phyloP scores from a whole-genome alignment of 805 yeast genomes.

The Lipomyces kockii region DNA sequence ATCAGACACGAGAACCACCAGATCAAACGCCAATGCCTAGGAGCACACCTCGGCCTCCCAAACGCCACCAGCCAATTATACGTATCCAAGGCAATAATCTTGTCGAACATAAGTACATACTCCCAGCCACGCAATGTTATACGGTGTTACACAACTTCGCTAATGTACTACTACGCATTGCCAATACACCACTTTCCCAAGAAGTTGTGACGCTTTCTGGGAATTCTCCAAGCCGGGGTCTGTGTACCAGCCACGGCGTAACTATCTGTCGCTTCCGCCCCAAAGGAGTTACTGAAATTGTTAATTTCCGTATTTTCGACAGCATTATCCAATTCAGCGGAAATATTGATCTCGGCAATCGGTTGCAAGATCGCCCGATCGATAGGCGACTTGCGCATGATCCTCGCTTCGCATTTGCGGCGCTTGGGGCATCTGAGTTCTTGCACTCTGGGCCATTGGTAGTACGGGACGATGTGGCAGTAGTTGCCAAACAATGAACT shows the following conservation, averaged over 20 bases:
- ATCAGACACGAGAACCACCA: no score
- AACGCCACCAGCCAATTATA: no score
- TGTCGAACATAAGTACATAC: no score
- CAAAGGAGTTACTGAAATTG: background rate
- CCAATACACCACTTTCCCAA: background rate
- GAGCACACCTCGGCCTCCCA: no score
- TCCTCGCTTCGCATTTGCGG: background rate
- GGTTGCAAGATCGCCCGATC: background rate
- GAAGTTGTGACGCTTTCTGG: background rate
- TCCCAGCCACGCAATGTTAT: no score
- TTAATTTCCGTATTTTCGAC: no score
- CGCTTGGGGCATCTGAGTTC: background rate
- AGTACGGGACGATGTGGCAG: background rate
- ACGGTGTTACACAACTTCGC: background rate
- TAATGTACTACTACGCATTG: background rate
- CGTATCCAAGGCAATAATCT: no score
- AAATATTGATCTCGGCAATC: background rate
- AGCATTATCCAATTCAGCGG: no score
- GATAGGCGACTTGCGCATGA: background rate
- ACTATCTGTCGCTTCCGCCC: background rate
- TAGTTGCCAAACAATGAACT: background rate
- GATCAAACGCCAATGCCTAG: no score
- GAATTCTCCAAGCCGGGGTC: background rate
- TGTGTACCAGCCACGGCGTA: background rate
- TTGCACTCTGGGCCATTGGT: background rate